Percentiles rank a stretch among this genome's conserved stretches.
phyloP scores from a whole-genome alignment of 1,284 basidiomycete species.

The Rhizoctonia solani region DNA sequence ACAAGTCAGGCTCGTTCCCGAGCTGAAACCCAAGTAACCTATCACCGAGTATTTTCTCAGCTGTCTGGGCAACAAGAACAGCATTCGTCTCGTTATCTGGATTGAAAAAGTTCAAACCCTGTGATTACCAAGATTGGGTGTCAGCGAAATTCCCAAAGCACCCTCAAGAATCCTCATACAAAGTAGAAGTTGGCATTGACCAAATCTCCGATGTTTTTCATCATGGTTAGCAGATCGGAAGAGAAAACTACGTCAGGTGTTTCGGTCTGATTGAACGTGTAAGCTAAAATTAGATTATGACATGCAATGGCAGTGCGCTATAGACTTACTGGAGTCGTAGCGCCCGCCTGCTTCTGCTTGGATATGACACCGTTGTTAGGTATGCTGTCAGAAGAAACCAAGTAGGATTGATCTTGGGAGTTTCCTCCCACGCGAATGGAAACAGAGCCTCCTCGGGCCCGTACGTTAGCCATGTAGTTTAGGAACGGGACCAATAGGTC shows the following conservation, averaged over 20 bases:
- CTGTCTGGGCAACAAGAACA: constrained; percentile 17
- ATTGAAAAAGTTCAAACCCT: constrained; percentile 47
- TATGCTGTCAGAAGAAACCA: neutral
- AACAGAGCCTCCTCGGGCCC: constrained; percentile 33
- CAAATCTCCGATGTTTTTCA: constrained; percentile 17
- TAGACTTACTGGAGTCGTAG: constrained; percentile 11
- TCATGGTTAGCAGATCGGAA: constrained; percentile 23
- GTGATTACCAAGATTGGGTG: neutral
- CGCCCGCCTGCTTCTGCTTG: constrained; percentile 14
- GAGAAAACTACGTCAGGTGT: constrained; percentile 34
- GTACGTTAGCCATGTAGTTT: constrained; percentile 33
- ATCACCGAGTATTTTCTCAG: constrained; percentile 16
- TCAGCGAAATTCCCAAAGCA: too few species aligned
- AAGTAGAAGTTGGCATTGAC: constrained; percentile 36
- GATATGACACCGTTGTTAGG: constrained; percentile 22
- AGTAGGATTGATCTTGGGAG: constrained; percentile 42
- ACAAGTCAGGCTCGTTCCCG: constrained; percentile 37
- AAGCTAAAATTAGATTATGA: neutral
- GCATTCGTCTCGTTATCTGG: constrained; percentile 29
- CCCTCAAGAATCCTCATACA: too few species aligned
- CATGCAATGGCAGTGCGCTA: neutral
- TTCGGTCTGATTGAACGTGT: constrained; percentile 34
- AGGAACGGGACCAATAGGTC: constrained; percentile 45
- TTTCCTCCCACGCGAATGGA: constrained; percentile 38
- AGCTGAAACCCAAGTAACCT: constrained; percentile 34